A percentile compares a stretch with the other conserved stretches of the same genome.
Conservation (phyloP, 371 early-diverging fungal genomes). For the Apophysomyces elegans region DNA sequence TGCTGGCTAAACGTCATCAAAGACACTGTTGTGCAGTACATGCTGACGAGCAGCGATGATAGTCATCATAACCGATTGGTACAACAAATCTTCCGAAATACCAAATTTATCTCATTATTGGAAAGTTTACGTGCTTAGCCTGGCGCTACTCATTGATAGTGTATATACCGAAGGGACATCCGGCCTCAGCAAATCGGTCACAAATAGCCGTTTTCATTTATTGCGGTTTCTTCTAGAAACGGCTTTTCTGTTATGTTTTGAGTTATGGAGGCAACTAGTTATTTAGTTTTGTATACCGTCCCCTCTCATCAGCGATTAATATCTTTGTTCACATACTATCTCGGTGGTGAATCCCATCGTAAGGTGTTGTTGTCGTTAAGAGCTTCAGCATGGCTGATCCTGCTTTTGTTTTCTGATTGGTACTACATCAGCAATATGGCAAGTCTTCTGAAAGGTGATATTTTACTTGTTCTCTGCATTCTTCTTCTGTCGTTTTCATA, state of each 20-base stretch:
- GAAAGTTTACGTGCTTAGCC: no score
- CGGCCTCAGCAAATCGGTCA: no score
- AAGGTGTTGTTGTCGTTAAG: slow-evolving; percentile 20
- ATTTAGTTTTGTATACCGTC: no score
- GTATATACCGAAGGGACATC: no score
- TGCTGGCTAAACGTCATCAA: no score
- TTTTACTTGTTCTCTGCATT: background rate
- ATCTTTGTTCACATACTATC: slow-evolving; percentile 24
- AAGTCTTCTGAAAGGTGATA: slow-evolving; percentile 10
- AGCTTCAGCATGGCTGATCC: slow-evolving; percentile 28
- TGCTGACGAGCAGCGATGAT: no score
- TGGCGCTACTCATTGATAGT: no score
- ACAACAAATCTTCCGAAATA: no score
- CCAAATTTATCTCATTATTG: no score
- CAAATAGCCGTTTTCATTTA: background rate
- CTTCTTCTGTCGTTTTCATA: background rate
- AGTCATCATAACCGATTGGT: no score
- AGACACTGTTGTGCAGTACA: no score
- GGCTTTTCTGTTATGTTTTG: slow-evolving; percentile 24
- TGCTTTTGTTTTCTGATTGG: slow-evolving; percentile 21
- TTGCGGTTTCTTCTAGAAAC: background rate
- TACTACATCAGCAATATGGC: slow-evolving; percentile 28
- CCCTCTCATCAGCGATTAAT: background rate
- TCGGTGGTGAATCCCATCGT: slow-evolving; percentile 23
- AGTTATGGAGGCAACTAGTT: background rate